A percentile compares a stretch with the other conserved stretches of the same genome.
These are phyloP conservation scores for Reutealis trisperma DNA, from an alignment of 345 rosid genomes.

Conservation along the genomic window DNA sequence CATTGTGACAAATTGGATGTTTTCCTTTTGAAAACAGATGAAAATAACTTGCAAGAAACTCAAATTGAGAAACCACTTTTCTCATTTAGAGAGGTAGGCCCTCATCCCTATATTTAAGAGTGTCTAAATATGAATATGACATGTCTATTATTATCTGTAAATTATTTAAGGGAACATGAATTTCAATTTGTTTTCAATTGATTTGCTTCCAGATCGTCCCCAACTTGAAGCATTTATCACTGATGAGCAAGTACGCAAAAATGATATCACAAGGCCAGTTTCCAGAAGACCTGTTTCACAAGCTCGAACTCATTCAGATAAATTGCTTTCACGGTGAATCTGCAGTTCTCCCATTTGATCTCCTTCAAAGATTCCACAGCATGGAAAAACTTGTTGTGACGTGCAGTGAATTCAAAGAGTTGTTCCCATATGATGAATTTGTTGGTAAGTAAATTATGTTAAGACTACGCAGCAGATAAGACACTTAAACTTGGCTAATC, in stretches of 20 bases:
- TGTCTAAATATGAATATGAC: not conserved
- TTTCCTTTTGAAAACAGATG: not conserved
- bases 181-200: no score
- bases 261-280: not conserved
- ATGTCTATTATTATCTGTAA: no score
- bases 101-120: not conserved
- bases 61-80: not conserved
- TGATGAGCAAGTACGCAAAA: not conserved
- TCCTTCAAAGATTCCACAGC: constrained; percentile 5
- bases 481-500: not conserved
- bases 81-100: not conserved
- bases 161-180: no score
- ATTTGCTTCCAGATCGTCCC: constrained; percentile 21
- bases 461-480: not conserved
- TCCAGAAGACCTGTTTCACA: not conserved
- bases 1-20: not conserved
- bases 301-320: constrained; percentile 20
- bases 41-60: not conserved
- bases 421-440: not conserved
- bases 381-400: constrained; percentile 5
- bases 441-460: not conserved
- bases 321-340: not conserved
- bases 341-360: not conserved
- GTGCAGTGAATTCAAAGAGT: not conserved
- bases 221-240: not conserved